Percentiles rank a stretch among this genome's conserved stretches.
These are phyloP conservation scores for Triglochin maritima DNA, from an alignment of 106 monocot genomes.

Conservation along the genomic window DNA sequence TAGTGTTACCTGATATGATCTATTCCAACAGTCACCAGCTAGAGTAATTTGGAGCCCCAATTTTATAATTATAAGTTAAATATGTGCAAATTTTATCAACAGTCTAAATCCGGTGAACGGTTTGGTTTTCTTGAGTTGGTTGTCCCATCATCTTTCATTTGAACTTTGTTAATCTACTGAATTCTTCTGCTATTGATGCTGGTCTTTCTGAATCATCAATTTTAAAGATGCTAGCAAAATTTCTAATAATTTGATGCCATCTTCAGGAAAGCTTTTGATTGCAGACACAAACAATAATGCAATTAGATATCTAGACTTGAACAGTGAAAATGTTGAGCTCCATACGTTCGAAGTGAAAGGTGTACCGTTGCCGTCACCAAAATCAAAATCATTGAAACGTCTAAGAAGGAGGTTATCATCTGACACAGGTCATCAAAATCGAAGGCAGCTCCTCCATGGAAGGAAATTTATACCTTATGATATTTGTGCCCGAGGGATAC, in stretches of 20 bases:
- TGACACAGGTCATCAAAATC: slow-evolving; percentile 45
- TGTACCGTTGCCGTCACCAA: slow-evolving; percentile 49
- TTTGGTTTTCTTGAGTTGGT: background rate
- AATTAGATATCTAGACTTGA: slow-evolving; percentile 73
- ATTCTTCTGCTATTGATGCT: no score
- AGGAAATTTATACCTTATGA: slow-evolving; percentile 44
- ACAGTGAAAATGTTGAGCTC: slow-evolving; percentile 38
- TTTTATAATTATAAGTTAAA: no score
- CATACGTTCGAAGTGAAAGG: slow-evolving; percentile 72
- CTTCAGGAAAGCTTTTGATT: slow-evolving; percentile 73
- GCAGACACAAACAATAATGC: slow-evolving; percentile 87
- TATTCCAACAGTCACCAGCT: no score
- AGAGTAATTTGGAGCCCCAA: no score
- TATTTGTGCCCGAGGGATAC: slow-evolving; percentile 73
- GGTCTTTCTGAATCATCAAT: no score
- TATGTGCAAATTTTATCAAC: no score
- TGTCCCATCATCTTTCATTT: background rate
- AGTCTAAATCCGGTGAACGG: no score
- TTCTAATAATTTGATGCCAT: background rate
- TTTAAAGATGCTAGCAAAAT: background rate
- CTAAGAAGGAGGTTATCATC: slow-evolving; percentile 52
- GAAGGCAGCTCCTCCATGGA: slow-evolving; percentile 59
- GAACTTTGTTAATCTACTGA: background rate
- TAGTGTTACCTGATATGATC: no score
- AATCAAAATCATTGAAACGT: slow-evolving; percentile 48